A percentile compares a stretch with the other conserved stretches of the same genome.
Evolutionary conservation across 805 yeast genomes (phyloP).

Genomic region (Spathaspora girioi): DNA sequence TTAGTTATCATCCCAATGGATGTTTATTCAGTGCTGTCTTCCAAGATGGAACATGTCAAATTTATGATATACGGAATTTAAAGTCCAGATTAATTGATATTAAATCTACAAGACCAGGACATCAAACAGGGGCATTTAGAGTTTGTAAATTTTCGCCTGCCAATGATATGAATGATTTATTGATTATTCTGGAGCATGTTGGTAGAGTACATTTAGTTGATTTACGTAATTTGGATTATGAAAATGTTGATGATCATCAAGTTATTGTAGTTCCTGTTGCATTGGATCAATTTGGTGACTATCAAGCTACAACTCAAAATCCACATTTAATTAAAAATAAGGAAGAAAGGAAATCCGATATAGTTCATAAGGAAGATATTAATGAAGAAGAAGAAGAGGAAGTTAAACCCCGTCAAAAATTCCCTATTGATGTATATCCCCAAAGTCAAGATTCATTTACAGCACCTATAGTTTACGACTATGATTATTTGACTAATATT

Average conservation of each 20-base stretch:
- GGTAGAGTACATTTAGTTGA: conserved; percentile 86
- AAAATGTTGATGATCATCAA: conserved; percentile 55
- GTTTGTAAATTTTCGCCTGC: conserved; percentile 47
- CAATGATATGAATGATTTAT: conserved; percentile 66
- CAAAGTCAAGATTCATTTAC: conserved; percentile 13
- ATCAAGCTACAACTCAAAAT: conserved; percentile 8
- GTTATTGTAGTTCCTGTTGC: conserved; percentile 64
- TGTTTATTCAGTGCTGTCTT: conserved; percentile 71
- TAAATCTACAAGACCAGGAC: conserved; percentile 54
- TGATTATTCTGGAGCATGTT: conserved; percentile 77
- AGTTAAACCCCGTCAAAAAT: conserved; percentile 1
- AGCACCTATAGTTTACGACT: conserved; percentile 42
- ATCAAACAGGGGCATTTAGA: conserved; percentile 64
- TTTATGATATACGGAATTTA: conserved; percentile 73
- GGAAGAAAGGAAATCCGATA: neutral
- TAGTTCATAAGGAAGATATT: neutral
- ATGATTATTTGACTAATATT: conserved; percentile 30
- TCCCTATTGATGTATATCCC: conserved; percentile 4
- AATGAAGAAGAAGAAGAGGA: neutral
- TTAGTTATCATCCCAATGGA: conserved; percentile 75
- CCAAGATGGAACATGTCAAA: conserved; percentile 77
- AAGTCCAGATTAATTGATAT: conserved; percentile 49
- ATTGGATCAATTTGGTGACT: conserved; percentile 36
- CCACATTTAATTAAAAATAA: neutral
- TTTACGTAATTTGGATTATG: conserved; percentile 53